Percentiles rank a stretch among this genome's conserved stretches.
Conservation (phyloP, 345 rosid genomes). For the Cardamine chenopodiifolia region DNA sequence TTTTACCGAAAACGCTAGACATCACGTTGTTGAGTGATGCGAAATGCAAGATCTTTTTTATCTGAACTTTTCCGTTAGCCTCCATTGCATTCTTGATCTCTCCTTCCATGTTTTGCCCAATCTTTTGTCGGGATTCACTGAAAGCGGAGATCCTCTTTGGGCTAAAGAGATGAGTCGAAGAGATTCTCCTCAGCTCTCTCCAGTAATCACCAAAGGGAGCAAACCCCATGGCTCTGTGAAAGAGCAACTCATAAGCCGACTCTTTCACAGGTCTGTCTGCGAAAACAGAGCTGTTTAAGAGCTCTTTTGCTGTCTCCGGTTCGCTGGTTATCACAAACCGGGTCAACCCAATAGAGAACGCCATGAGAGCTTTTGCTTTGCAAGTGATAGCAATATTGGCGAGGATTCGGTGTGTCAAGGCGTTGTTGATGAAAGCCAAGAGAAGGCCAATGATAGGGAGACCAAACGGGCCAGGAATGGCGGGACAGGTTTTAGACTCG, state of each 20-base stretch:
- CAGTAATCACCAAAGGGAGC: conserved; percentile 84
- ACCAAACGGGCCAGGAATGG: conserved; percentile 74
- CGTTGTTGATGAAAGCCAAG: conserved; percentile 48
- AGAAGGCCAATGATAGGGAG: conserved; percentile 60
- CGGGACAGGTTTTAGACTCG: conserved; percentile 8
- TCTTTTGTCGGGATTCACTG: conserved; percentile 41
- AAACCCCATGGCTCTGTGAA: conserved; percentile 86
- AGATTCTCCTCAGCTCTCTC: conserved; percentile 78
- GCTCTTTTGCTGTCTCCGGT: conserved; percentile 67
- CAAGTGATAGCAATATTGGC: conserved; percentile 42
- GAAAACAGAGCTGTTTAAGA: conserved; percentile 74
- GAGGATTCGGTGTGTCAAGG: conserved; percentile 61
- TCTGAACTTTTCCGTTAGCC: conserved; percentile 39
- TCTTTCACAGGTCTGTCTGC: conserved; percentile 85
- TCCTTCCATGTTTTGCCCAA: conserved; percentile 45
- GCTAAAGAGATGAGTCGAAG: conserved; percentile 62
- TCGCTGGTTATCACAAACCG: conserved; percentile 72
- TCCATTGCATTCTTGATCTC: conserved; percentile 38
- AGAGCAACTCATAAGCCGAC: conserved; percentile 80
- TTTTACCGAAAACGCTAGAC: conserved; percentile 57
- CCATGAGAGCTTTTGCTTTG: conserved; percentile 62
- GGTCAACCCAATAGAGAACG: conserved; percentile 70
- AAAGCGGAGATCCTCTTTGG: conserved; percentile 50
- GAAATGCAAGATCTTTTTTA: conserved; percentile 48
- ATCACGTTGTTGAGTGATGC: conserved; percentile 58